Base-by-base conservation (phyloP, 768 basidiomycete genomes). In the Suillus hirtellus region DNA sequence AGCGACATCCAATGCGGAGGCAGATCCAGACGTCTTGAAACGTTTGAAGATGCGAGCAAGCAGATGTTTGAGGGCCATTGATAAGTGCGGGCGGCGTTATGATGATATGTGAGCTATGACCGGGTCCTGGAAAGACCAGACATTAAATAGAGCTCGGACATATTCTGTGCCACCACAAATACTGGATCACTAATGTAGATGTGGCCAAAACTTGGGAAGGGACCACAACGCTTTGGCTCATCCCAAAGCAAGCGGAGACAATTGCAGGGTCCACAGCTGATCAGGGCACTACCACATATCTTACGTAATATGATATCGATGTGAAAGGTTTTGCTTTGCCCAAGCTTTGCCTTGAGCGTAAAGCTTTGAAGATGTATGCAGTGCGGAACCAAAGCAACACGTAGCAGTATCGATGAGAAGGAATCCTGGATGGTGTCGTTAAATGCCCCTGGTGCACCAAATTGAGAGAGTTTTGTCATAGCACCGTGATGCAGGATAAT, bases 41-140 rank as follows among this genome's bases (percentile, higher is more conserved):
- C 24, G 40, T 6, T 58, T 58, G 56, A 58, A 42, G 17, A 58
- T 58, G 24, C 56, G 56, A 42, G 40, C 11, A 42, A 58, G 56
- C 9, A 58, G 10, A 40, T 19, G 40, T 42, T 58, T 58, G 56
- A 58, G 24, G 9, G 17, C 27, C 56, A 58, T 58, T 52, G 24
- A 19, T 42, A 24, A 27, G 24, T 24, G 37, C 9, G 54, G 15
- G n/a, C 37, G 35, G 53, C 12, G 37, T 56, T 53, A 19, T 31
- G 19, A 11, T 40, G 24, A 19, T 24, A 7, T 40, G 15, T 40
- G 21, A 21, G 27, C 17, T 42, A 17, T 42, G 56, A 31, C 31
- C 5, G 31, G 31, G 40, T 58, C 38, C 24, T 31, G 24, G 17
- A 58, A 11, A 27, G 19, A 53, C 17, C 10, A 0, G 21, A 31